A percentile compares a stretch with the other conserved stretches of the same genome.
phyloP scores from a whole-genome alignment of 1,284 basidiomycete genomes.

The Pseudozyma sp. region DNA sequence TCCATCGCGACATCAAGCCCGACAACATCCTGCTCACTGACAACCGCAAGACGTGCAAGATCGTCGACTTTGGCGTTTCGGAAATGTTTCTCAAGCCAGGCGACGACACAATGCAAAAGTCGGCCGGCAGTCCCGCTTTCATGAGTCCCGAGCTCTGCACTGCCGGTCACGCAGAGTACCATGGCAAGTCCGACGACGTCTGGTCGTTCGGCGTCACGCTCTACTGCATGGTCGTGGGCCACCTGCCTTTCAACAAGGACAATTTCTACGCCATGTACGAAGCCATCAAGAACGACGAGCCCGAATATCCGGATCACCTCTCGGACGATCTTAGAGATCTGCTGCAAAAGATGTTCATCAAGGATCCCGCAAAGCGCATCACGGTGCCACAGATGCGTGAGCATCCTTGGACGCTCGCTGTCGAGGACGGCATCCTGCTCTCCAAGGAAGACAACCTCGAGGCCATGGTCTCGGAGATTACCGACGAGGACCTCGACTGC shows the following conservation, averaged over 20 bases:
- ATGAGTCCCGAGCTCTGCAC: constrained; percentile 72
- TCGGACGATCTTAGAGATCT: constrained; percentile 50
- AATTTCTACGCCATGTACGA: constrained; percentile 72
- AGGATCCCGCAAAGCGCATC: constrained; percentile 58
- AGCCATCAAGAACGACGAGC: constrained; percentile 70
- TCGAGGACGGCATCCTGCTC: constrained; percentile 44
- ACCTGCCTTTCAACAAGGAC: constrained; percentile 72
- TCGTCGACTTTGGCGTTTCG: constrained; percentile 74
- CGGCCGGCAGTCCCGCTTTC: constrained; percentile 73
- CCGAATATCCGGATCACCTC: constrained; percentile 54
- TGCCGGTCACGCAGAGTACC: constrained; percentile 62
- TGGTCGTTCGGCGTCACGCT: constrained; percentile 74
- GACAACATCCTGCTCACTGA: constrained; percentile 73
- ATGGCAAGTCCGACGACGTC: constrained; percentile 73
- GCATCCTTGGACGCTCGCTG: constrained; percentile 59
- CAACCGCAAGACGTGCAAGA: constrained; percentile 72
- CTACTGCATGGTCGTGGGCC: constrained; percentile 73
- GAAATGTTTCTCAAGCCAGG: constrained; percentile 72
- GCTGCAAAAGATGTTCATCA: constrained; percentile 57
- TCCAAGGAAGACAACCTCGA: constrained; percentile 55
- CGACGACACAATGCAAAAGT: constrained; percentile 71
- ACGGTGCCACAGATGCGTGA: constrained; percentile 54
- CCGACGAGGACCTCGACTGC: constrained; percentile 65
- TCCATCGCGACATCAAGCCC: constrained; percentile 73
- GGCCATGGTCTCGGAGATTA: constrained; percentile 58